These are phyloP conservation scores for Discostella pseudostelligera DNA, from an alignment of 108 stramenopile genomes.

Conservation along the genomic window DNA sequence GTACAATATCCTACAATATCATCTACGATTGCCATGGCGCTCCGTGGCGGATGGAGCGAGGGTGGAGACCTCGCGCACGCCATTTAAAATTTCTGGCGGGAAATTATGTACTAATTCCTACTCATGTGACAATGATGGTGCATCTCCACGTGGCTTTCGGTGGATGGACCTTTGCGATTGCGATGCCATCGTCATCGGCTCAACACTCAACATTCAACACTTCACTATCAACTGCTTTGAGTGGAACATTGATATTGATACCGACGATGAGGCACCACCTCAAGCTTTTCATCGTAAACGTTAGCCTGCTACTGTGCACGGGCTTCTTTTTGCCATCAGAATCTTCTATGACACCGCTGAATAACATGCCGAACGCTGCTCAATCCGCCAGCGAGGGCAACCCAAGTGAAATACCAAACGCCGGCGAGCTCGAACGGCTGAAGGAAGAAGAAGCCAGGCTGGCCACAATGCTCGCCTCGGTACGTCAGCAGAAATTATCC, in stretches of 20 bases:
- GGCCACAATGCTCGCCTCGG: conserved; percentile 34
- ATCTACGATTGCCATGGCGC: too few species aligned
- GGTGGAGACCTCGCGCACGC: too few species aligned
- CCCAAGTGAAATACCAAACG: conserved; percentile 13
- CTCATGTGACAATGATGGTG: too few species aligned
- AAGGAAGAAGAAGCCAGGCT: conserved; percentile 38
- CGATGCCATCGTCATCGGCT: not conserved
- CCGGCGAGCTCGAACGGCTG: conserved; percentile 34
- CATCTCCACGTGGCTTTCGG: too few species aligned
- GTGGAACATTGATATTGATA: too few species aligned
- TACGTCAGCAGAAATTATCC: conserved; percentile 46
- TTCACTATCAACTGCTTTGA: not conserved
- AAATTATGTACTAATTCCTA: too few species aligned
- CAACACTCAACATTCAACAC: not conserved
- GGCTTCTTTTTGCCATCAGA: conserved; percentile 24
- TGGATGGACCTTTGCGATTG: too few species aligned
- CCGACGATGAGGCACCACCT: not conserved
- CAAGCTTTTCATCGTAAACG: conserved; percentile 11
- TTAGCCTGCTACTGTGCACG: conserved; percentile 9
- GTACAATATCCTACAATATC: too few species aligned
- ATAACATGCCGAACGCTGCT: conserved; percentile 1
- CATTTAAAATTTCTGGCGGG: too few species aligned
- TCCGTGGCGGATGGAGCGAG: too few species aligned
- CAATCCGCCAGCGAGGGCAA: conserved; percentile 6
- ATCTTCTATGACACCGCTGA: conserved; percentile 8